These are phyloP conservation scores for Hebeloma cylindrosporum DNA, from an alignment of 768 basidiomycete species.

Conservation along the genomic window DNA sequence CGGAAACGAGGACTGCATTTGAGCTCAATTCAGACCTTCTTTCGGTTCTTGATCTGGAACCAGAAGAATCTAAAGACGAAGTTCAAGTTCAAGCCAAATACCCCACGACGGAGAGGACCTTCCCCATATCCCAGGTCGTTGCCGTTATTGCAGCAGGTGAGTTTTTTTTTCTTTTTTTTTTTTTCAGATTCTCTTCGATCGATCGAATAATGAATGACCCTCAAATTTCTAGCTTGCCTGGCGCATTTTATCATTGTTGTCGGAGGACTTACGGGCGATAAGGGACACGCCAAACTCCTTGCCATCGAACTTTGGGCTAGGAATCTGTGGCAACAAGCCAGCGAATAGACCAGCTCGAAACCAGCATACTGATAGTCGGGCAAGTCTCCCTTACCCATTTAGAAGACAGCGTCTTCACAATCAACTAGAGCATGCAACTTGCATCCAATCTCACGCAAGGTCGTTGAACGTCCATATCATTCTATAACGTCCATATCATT, in stretches of 20 bases:
- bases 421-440: too few species aligned
- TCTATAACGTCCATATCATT: too few species aligned
- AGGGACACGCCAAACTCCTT: constrained; percentile 46
- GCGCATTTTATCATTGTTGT: constrained; percentile 49
- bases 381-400: too few species aligned
- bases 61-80: constrained; percentile 14
- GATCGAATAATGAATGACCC: constrained; percentile 12
- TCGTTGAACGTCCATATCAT: too few species aligned
- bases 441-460: too few species aligned
- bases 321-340: constrained; percentile 12
- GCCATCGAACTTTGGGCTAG: constrained; percentile 40
- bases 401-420: too few species aligned
- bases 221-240: constrained; percentile 39
- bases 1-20: constrained; percentile 53
- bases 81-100: constrained; percentile 8
- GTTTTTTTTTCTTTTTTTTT: constrained; percentile 5
- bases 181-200: constrained; percentile 10
- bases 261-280: constrained; percentile 46
- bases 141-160: constrained; percentile 37
- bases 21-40: constrained; percentile 49
- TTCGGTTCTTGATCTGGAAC: constrained; percentile 29
- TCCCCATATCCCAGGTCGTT: constrained; percentile 33
- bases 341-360: constrained; percentile 5
- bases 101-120: constrained; percentile 23
- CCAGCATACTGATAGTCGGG: too few species aligned